Base-by-base conservation (phyloP, 2,329 filamentous ascomycete species). In the Xylogone sp. region DNA sequence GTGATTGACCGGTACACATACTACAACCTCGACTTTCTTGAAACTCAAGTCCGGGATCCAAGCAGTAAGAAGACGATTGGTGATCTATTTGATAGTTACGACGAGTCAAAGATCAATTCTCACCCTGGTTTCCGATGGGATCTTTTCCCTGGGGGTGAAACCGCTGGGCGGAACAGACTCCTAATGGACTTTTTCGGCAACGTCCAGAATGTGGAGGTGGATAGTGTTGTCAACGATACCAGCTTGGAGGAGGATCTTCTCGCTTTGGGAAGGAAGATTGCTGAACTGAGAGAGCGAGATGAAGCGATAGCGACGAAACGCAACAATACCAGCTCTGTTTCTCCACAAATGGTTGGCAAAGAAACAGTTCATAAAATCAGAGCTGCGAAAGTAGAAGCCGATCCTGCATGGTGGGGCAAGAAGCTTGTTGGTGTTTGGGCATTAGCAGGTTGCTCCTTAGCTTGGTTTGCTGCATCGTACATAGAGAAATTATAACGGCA, bases 1-100 rank as follows among this genome's bases (percentile, higher is more conserved):
- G 94, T 99, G 58, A 99, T 99, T 67, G 94, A 99, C 69, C 87
- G 94, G 55, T 99, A 95, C 77, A 99, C 94, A 6, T 99, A 97
- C 72, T 97, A 97, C 74, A 96, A 96, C 64, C 83, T 99, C 49
- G 94, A 99, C 63, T 99, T 97, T 68, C 81, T 99, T 27, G 94
- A 99, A 69, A 88, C 84, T 2, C 86, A 96, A 64, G 89, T 97
- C 53, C 86, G 86, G 54, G 92, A 93, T 58, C 84, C 92, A 42
- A 87, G 84, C 65, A 91, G 86, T 59, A 94, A 96, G 68, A 86
- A 92, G 71, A 96, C 91, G 0, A 76, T 99, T 27, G 94, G 92
- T 54, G 91, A 97, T 65, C 75, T 99, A 2, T 99, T 99, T 63
- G 93, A 97, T 72, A 96, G 88, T 66, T 97, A 97, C 68, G 93